Evolutionary conservation across 495 filamentous ascomycete genomes (phyloP), one percentile per base, ranked within the genome.

Genomic region (Chaetomium fimeti): DNA sequence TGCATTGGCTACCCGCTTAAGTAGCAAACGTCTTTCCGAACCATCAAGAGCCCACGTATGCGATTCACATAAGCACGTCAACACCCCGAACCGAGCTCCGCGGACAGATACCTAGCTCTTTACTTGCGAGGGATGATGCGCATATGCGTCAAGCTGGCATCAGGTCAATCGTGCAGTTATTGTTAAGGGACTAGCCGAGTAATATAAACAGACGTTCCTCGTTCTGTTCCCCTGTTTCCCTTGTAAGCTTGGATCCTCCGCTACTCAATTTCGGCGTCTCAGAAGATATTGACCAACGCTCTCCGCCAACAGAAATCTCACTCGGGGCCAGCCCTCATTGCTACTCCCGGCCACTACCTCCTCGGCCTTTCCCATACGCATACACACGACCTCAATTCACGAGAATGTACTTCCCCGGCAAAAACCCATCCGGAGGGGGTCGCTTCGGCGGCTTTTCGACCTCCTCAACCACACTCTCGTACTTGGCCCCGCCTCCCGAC

Each of bases 401-500:
- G 0, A 57, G 22, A 15, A 64, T 64, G 62, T 47, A 5, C 32
- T 36, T 64, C 24, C 58, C 58, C 3, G 36, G 53, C 20, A 53
- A 18, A 1, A 15, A 38, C 5, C 63, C 49, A 42, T 20, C 13
- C 1, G 32, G 38, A n/a, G 0, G 38, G 42, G 8, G 58, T 36
- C 54, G 71, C 25, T 72, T 71, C 57, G 66, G 71, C 5, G 71
- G 76, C 66, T 82, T 86, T 68, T 71, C 73, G 18, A 71, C 74
- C 8, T 61, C 72, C 24, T 69, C 77, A 63, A 72, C 84, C 72
- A 63, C 79, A 75, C 62, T 98, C 81, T 96, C 93, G 43, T 97
- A 95, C 75, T 84, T 97, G 53, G 79, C 87, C 52, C 92, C 93
- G 70, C 90, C 91, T 2, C 93, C 90, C 60, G 88, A 97, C 74